Base-by-base conservation (phyloP, 352 stramenopile genomes). In the Phytophthora nicotianae region DNA sequence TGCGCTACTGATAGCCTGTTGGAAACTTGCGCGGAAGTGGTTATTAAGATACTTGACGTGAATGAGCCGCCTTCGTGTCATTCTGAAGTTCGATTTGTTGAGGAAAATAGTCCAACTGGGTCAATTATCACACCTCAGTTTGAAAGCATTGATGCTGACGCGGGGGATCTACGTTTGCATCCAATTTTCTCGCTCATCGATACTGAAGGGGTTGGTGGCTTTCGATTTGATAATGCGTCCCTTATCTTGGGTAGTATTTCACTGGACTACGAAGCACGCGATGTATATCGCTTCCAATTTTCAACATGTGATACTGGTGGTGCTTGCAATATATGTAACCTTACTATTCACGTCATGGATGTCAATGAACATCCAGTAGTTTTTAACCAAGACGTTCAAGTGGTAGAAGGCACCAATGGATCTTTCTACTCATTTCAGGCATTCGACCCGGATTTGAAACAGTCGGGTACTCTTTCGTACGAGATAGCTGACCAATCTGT, bases 401-500 rank as follows among this genome's bases (percentile, higher is more conserved):
- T 89, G 3, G 19, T 41, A 6, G 79, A 89, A 58, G 78, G 80
- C 32, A 68, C 40, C 1, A 64, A 38, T 7, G 72, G 59, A 0
- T 54, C 68, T 33, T 68, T 80, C 2, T 80, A 81, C 45, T 70
- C 57, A 1, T 32, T 85, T 3, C 37, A 58, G 21, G 77, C 70
- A 3, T 71, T 45, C 6, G 79, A 89, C 17, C 55, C 73, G 33
- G 79, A 89, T 43, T 19, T 63, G 0, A 66, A 67, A 3, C 72
- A 88, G 17, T 62, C 68, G 0, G 52, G 11, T 4, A 56, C 43
- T 7, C 43, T 88, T 1, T 21, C 73, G 3, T 86, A 70, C 33
- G 75, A 83, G 50, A 77, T 88, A 23, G 5, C 70, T 13, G 67
- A 77, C 17, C 77, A 89, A 51, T 85, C 68, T 7, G 10, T 70